Percentiles rank a stretch among this genome's conserved stretches.
These are phyloP conservation scores for Ophiocordyceps sinensis DNA, from an alignment of 2,329 filamentous ascomycete species.

Conservation along the genomic window DNA sequence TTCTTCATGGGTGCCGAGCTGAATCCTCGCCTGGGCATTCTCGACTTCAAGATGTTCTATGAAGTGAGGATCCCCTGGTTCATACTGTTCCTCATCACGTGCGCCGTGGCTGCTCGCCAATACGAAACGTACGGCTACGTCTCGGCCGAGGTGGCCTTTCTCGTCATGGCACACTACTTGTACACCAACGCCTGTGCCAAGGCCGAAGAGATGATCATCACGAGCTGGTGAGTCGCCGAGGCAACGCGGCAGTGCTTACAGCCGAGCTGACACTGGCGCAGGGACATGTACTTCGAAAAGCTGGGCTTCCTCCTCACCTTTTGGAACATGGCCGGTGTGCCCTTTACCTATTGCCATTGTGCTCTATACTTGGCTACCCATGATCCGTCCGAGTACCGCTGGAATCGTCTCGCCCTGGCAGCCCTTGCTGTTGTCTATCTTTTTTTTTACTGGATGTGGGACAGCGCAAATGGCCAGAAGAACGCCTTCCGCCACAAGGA, in stretches of 20 bases:
- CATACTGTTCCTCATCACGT: slow-evolving; percentile 64
- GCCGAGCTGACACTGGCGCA: slow-evolving; percentile 2
- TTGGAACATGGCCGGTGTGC: slow-evolving; percentile 87
- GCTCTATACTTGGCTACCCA: slow-evolving; percentile 79
- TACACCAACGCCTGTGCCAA: slow-evolving; percentile 87
- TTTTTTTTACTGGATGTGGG: slow-evolving; percentile 79
- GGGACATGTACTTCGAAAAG: slow-evolving; percentile 92
- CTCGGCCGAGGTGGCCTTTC: slow-evolving; percentile 63
- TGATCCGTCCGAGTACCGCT: slow-evolving; percentile 58
- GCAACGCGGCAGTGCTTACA: too few species aligned
- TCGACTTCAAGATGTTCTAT: slow-evolving; percentile 93
- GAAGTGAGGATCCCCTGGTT: slow-evolving; percentile 89
- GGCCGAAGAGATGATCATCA: slow-evolving; percentile 76
- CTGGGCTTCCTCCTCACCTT: slow-evolving; percentile 95
- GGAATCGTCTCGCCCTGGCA: slow-evolving; percentile 53
- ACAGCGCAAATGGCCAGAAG: slow-evolving; percentile 83
- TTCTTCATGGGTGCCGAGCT: slow-evolving; percentile 86
- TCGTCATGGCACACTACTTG: slow-evolving; percentile 76
- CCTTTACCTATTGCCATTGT: slow-evolving; percentile 83
- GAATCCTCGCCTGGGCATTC: slow-evolving; percentile 65
- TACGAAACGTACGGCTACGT: slow-evolving; percentile 74
- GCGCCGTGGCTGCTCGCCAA: slow-evolving; percentile 63
- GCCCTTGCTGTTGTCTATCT: slow-evolving; percentile 55
- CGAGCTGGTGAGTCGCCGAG: slow-evolving; percentile 44
- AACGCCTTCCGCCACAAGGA: slow-evolving; percentile 74